These are phyloP conservation scores for Corymbia citriodora DNA, from an alignment of 441 rosid genomes.

Conservation along the genomic window DNA sequence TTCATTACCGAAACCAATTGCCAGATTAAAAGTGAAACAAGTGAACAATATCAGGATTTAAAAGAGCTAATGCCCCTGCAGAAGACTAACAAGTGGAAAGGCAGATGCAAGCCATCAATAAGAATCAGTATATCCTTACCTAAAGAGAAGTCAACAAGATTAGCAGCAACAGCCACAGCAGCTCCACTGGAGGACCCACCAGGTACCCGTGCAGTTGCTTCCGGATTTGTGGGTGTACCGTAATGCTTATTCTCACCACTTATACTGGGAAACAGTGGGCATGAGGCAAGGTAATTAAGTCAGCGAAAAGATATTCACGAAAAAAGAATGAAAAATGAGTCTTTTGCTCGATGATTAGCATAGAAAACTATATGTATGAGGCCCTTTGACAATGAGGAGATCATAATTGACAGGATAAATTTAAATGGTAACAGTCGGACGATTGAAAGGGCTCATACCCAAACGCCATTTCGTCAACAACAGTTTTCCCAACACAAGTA, in stretches of 20 bases:
- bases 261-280: conserved; percentile 37
- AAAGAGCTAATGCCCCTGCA: neutral
- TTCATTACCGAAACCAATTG: neutral
- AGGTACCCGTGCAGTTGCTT: conserved; percentile 42
- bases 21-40: neutral
- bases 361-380: neutral
- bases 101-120: neutral
- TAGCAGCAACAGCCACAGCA: conserved; percentile 63
- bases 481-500: conserved; percentile 89
- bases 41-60: neutral
- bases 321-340: neutral
- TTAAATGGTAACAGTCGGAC: neutral
- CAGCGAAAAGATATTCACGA: neutral
- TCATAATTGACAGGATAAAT: neutral
- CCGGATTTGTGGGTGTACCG: conserved; percentile 63
- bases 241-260: conserved; percentile 62
- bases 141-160: conserved; percentile 57
- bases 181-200: conserved; percentile 80
- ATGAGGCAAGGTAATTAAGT: conserved; percentile 7
- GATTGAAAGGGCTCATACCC: conserved; percentile 30
- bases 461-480: conserved; percentile 80
- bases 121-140: conserved; percentile 25
- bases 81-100: neutral
- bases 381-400: neutral
- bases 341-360: neutral